Evolutionary conservation across 2,329 filamentous ascomycete genomes (phyloP).

Genomic region (Fusarium pininemorale): DNA sequence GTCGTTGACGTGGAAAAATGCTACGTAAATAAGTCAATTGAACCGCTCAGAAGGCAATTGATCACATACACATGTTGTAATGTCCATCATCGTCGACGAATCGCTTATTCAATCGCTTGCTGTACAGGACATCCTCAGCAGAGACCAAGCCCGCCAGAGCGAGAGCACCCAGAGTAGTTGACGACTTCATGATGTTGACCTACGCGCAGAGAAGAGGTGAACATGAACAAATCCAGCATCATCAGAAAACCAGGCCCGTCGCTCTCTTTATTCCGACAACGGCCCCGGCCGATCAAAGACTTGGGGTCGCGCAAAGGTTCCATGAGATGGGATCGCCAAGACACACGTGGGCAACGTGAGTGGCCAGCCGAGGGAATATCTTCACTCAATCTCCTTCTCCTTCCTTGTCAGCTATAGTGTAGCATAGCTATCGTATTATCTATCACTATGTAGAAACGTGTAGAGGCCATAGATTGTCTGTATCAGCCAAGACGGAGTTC

Average conservation of each 20-base stretch:
- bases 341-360: slow-evolving; percentile 41
- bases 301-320: slow-evolving; percentile 23
- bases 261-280: slow-evolving; percentile 25
- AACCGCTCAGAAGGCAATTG: neutral
- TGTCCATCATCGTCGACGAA: slow-evolving; percentile 59
- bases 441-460: neutral
- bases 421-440: neutral
- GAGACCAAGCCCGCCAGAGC: slow-evolving; percentile 44
- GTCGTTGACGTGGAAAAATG: slow-evolving; percentile 76
- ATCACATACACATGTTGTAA: slow-evolving; percentile 60
- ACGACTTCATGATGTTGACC: slow-evolving; percentile 33
- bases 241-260: slow-evolving; percentile 6
- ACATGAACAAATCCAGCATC: neutral
- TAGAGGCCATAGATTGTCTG: neutral
- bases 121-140: slow-evolving; percentile 59
- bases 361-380: slow-evolving; percentile 28
- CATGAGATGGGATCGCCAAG: slow-evolving; percentile 35
- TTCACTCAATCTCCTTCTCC: neutral
- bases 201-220: neutral
- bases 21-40: slow-evolving; percentile 33
- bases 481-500: neutral
- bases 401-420: neutral
- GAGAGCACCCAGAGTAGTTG: slow-evolving; percentile 33
- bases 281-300: slow-evolving; percentile 12
- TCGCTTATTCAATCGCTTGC: slow-evolving; percentile 59